phyloP scores from a whole-genome alignment of 495 filamentous ascomycete species.

The Lasiosphaeriaceae sp. region DNA sequence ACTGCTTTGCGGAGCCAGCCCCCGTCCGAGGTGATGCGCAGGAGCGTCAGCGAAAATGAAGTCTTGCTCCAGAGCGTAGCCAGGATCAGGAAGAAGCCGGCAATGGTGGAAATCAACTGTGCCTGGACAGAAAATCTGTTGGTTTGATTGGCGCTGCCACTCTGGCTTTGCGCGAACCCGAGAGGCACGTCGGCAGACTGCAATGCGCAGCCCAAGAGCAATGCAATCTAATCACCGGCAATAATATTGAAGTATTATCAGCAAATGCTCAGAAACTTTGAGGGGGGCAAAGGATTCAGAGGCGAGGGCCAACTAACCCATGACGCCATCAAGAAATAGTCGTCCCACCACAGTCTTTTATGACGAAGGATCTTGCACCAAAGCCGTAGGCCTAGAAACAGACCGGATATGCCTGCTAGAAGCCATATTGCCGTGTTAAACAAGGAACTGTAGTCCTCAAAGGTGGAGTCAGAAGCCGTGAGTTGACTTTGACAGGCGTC shows the following conservation, averaged over 20 bases:
- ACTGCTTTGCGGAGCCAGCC: constrained; percentile 4
- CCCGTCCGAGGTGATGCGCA: constrained; percentile 17
- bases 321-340: constrained; percentile 21
- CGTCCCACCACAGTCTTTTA: constrained; percentile 22
- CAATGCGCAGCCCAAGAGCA: constrained; percentile 13
- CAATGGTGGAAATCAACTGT: constrained; percentile 12
- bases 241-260: background rate
- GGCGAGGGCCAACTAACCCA: constrained; percentile 20
- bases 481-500: no score
- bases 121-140: no score
- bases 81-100: constrained; percentile 19
- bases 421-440: constrained; percentile 20
- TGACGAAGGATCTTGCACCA: constrained; percentile 16
- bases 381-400: constrained; percentile 23
- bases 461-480: no score
- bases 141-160: no score
- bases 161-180: no score
- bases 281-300: background rate
- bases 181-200: constrained; percentile 13
- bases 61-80: constrained; percentile 29
- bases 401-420: constrained; percentile 12
- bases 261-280: background rate
- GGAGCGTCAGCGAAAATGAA: constrained; percentile 26
- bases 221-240: constrained; percentile 8
- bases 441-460: constrained; percentile 13